phyloP scores from a whole-genome alignment of 768 basidiomycete genomes.

The Ramaria sp. region DNA sequence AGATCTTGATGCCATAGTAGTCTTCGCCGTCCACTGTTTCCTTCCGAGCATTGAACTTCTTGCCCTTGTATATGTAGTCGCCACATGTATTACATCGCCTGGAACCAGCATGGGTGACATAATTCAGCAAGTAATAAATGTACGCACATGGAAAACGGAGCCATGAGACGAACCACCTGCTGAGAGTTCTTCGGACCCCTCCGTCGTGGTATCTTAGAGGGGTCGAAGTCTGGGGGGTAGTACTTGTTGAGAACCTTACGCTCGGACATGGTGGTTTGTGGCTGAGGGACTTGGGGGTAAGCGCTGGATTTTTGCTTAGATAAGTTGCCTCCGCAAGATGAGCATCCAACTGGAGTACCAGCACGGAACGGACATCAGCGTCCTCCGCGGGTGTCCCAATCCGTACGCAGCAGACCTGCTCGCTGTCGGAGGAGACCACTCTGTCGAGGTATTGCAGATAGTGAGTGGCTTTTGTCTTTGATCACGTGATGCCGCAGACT shows the following conservation, averaged over 20 bases:
- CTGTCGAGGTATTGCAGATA: conserved; percentile 57
- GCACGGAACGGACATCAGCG: conserved; percentile 51
- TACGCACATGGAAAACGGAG: conserved; percentile 91
- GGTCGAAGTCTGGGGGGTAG: conserved; percentile 97
- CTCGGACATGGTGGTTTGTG: conserved; percentile 56
- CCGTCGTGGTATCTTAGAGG: conserved; percentile 86
- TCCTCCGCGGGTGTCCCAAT: conserved; percentile 50
- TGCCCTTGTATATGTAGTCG: conserved; percentile 98
- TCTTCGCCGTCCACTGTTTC: conserved; percentile 97
- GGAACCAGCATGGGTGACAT: neutral
- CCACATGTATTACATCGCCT: conserved; percentile 94
- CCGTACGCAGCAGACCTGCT: conserved; percentile 59
- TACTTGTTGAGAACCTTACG: conserved; percentile 93
- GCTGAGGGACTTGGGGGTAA: neutral
- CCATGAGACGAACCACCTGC: conserved; percentile 97
- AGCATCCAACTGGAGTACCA: conserved; percentile 20
- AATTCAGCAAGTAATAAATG: neutral
- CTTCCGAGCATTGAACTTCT: conserved; percentile 98
- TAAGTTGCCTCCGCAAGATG: neutral
- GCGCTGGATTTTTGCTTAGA: no score
- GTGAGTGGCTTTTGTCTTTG: conserved; percentile 28
- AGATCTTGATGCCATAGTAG: conserved; percentile 97
- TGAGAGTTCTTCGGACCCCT: conserved; percentile 90
- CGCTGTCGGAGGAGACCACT: conserved; percentile 64
- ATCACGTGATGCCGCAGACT: conserved; percentile 4